These are phyloP conservation scores for Onygenales sp. DNA, from an alignment of 2,329 filamentous ascomycete species.

Conservation along the genomic window DNA sequence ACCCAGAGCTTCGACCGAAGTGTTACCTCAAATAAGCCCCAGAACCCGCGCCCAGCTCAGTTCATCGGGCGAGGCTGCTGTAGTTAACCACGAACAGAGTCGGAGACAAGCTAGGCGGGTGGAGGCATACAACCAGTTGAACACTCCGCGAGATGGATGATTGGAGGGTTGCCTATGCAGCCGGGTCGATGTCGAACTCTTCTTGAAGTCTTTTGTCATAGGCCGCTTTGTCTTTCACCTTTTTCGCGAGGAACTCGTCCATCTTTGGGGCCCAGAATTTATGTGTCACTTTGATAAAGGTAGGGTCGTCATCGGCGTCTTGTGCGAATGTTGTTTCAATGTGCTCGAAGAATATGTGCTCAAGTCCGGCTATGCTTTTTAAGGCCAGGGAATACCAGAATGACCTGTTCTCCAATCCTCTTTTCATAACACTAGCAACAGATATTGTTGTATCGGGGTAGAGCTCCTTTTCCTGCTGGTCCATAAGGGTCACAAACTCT, in stretches of 20 bases:
- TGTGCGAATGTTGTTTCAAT: slow-evolving; percentile 9
- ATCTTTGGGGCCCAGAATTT: slow-evolving; percentile 14
- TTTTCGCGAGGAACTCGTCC: slow-evolving; percentile 2
- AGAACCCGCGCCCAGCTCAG: background rate
- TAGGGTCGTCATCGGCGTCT: slow-evolving; percentile 8
- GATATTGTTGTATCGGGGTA: background rate
- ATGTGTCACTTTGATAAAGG: slow-evolving; percentile 14
- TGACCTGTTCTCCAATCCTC: background rate
- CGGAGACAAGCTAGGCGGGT: background rate
- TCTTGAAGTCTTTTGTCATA: slow-evolving; percentile 5
- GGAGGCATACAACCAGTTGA: background rate
- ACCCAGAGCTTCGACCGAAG: background rate
- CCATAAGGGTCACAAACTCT: slow-evolving; percentile 10
- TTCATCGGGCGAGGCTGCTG: background rate
- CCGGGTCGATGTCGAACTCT: slow-evolving; percentile 3
- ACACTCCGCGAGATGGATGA: background rate
- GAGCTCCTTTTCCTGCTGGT: slow-evolving; percentile 4
- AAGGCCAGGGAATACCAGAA: slow-evolving; percentile 2
- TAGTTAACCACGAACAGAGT: background rate
- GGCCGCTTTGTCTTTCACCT: slow-evolving; percentile 5
- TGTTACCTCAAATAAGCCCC: background rate
- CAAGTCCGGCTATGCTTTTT: background rate
- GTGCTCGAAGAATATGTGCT: background rate
- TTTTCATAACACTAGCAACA: slow-evolving; percentile 3
- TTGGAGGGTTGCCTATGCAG: background rate